These are phyloP conservation scores for Pseudognaphalium luteoalbum DNA, from an alignment of 129 eudicot genomes.

Conservation along the genomic window DNA sequence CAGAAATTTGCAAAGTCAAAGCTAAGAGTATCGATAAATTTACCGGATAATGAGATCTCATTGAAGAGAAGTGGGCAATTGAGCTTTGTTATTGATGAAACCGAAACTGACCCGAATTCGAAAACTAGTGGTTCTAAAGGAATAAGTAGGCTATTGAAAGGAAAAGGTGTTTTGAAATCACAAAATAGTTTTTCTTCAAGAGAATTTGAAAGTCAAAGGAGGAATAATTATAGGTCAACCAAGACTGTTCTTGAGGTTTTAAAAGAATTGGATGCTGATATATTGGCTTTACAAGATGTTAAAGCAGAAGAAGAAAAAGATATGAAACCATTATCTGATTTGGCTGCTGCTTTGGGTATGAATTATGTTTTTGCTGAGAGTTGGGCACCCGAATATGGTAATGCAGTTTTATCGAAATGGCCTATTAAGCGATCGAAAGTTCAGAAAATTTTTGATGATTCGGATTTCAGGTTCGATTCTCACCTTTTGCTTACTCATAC, in stretches of 20 bases:
- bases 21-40: constrained; percentile 80
- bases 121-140: constrained; percentile 29
- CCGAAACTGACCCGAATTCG: constrained; percentile 29
- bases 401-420: constrained; percentile 88
- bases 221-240: constrained; percentile 36
- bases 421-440: constrained; percentile 79
- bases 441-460: constrained; percentile 84
- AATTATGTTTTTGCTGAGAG: constrained; percentile 92
- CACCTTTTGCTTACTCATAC: background rate
- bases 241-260: constrained; percentile 71
- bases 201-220: constrained; percentile 28
- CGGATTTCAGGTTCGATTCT: constrained; percentile 84
- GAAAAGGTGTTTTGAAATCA: constrained; percentile 58
- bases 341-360: constrained; percentile 95
- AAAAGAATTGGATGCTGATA: constrained; percentile 85
- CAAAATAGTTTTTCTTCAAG: constrained; percentile 38
- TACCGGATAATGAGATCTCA: constrained; percentile 94
- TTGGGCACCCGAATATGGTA: constrained; percentile 98
- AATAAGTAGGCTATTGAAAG: constrained; percentile 43
- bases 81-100: constrained; percentile 36
- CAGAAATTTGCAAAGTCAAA: constrained; percentile 74
- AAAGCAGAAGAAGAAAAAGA: constrained; percentile 91
- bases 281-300: constrained; percentile 89
- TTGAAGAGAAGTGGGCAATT: constrained; percentile 62
- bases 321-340: constrained; percentile 86